Evolutionary conservation across 1,284 basidiomycete species (phyloP).

Genomic region (Coniferiporia sulphurascens): DNA sequence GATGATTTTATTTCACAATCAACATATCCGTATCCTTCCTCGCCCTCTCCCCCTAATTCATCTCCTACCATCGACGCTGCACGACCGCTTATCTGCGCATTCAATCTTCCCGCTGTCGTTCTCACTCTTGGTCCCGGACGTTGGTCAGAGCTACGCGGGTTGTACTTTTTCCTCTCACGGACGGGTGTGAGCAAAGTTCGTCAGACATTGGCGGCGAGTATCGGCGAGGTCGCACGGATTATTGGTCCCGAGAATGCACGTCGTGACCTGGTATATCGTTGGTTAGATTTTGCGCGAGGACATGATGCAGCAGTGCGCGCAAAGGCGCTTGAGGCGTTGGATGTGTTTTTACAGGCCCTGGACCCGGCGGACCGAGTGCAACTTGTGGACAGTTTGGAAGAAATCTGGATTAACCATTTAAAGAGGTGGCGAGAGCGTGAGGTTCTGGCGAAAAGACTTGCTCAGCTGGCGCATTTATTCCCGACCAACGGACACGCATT

Average conservation of each 20-base stretch:
- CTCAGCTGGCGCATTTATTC: constrained; percentile 39
- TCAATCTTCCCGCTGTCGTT: constrained; percentile 92
- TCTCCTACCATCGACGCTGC: constrained; percentile 43
- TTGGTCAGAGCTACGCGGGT: constrained; percentile 74
- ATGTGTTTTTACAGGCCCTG: constrained; percentile 54
- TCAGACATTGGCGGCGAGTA: constrained; percentile 77
- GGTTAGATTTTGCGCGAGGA: constrained; percentile 57
- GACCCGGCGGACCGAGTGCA: constrained; percentile 43
- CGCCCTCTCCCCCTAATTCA: constrained; percentile 19
- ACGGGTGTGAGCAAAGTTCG: constrained; percentile 62
- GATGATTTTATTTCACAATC: constrained; percentile 11
- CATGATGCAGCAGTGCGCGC: constrained; percentile 68
- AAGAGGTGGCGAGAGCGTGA: constrained; percentile 86
- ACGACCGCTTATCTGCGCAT: constrained; percentile 84
- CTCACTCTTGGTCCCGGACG: constrained; percentile 74
- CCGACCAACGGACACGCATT: constrained; percentile 24
- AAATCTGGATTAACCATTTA: constrained; percentile 59
- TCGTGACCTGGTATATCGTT: constrained; percentile 71
- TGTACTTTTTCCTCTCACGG: constrained; percentile 64
- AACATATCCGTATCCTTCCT: constrained; percentile 21
- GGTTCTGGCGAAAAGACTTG: constrained; percentile 54
- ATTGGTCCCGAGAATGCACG: constrained; percentile 68
- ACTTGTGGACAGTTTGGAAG: constrained; percentile 52
- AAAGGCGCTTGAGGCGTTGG: constrained; percentile 62
- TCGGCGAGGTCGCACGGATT: constrained; percentile 88